phyloP scores from a whole-genome alignment of 768 basidiomycete genomes.

The Mrakia blollopis region DNA sequence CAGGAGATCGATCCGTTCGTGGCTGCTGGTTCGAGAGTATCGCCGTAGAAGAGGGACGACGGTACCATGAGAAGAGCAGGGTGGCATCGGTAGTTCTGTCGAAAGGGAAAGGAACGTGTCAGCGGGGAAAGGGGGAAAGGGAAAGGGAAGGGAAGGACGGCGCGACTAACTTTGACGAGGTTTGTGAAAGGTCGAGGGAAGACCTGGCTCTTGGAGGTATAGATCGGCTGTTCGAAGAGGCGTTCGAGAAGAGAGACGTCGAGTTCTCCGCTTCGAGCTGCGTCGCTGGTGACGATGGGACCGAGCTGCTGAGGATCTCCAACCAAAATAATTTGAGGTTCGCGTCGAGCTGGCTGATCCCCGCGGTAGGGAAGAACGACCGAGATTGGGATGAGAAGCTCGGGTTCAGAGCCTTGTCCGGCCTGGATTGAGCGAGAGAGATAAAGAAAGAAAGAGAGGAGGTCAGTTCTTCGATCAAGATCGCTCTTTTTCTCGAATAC shows the following conservation, averaged over 20 bases:
- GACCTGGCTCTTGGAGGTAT: conserved; percentile 26
- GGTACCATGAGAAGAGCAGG: conserved; percentile 44
- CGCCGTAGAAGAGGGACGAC: conserved; percentile 44
- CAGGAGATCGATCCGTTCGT: conserved; percentile 35
- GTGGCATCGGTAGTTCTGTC: conserved; percentile 44
- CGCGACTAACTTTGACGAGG: conserved; percentile 32
- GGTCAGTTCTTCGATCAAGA: not conserved
- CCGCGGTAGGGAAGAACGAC: conserved; percentile 33
- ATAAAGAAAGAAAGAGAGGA: not conserved
- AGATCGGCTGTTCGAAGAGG: conserved; percentile 38
- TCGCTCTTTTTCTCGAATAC: not conserved
- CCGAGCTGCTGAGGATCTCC: conserved; percentile 45
- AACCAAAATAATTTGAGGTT: conserved; percentile 40
- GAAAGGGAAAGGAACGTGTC: not conserved
- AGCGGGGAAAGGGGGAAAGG: conserved; percentile 8
- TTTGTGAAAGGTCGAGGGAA: conserved; percentile 27
- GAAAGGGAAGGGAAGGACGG: not conserved
- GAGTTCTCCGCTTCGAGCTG: conserved; percentile 40
- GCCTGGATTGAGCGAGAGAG: conserved; percentile 38
- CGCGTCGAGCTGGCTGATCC: not conserved
- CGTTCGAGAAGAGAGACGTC: conserved; percentile 45
- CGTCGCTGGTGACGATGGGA: conserved; percentile 40
- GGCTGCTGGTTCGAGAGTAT: conserved; percentile 41
- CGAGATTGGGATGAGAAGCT: conserved; percentile 40
- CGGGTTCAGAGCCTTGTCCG: conserved; percentile 45